These are phyloP conservation scores for Syzygium aqueum DNA, from an alignment of 345 rosid genomes.

Conservation along the genomic window DNA sequence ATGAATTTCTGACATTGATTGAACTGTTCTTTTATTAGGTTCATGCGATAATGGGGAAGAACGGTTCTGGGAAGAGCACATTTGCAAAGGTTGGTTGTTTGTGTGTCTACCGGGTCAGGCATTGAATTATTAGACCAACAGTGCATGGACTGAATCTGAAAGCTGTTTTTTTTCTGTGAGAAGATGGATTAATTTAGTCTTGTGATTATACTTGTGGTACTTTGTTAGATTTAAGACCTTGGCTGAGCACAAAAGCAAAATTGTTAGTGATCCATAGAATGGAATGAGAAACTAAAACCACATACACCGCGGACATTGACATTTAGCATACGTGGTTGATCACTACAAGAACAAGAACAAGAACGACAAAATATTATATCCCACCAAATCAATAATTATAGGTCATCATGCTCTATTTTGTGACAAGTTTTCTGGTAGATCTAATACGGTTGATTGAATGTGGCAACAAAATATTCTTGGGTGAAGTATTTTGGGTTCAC, in stretches of 20 bases:
- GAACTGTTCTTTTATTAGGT: slow-evolving; percentile 32
- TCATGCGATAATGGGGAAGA: slow-evolving; percentile 96
- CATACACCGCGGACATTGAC: background rate
- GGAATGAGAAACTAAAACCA: background rate
- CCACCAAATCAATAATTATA: background rate
- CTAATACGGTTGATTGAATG: background rate
- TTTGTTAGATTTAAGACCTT: background rate
- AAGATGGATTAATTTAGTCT: background rate
- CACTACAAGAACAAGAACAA: background rate
- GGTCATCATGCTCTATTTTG: background rate
- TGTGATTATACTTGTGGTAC: background rate
- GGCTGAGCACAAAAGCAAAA: background rate
- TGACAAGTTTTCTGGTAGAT: background rate
- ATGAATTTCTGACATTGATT: background rate
- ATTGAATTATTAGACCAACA: background rate
- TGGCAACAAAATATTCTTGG: background rate
- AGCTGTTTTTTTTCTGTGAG: background rate
- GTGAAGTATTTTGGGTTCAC: background rate
- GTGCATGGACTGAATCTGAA: background rate
- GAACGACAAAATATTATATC: background rate
- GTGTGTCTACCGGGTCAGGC: background rate
- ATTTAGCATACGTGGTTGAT: background rate
- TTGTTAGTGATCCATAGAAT: background rate
- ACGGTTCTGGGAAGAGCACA: slow-evolving; percentile 98
- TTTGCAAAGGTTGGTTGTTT: slow-evolving; percentile 62